phyloP scores from a whole-genome alignment of 2,329 filamentous ascomycete genomes.

The Aspergillus sp. region DNA sequence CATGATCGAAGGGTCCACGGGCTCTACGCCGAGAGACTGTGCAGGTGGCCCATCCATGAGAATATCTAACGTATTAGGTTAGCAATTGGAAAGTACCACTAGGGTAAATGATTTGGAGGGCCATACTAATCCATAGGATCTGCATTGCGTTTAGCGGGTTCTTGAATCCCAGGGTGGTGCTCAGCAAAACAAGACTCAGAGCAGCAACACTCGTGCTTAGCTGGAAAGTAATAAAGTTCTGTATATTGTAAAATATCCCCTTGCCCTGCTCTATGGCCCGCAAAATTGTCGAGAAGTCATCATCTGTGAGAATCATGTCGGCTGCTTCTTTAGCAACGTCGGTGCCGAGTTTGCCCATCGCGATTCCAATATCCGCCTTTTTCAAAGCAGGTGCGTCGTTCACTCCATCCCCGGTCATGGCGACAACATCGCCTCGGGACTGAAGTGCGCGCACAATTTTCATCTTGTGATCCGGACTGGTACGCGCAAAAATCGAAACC shows the following conservation, averaged over 20 bases:
- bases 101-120: background rate
- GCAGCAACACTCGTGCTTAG: constrained; percentile 95
- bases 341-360: constrained; percentile 92
- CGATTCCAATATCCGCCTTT: constrained; percentile 95
- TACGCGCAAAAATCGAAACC: constrained; percentile 93
- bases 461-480: constrained; percentile 95
- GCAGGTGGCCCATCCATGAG: constrained; percentile 99
- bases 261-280: constrained; percentile 98
- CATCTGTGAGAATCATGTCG: constrained; percentile 84
- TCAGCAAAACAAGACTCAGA: constrained; percentile 84
- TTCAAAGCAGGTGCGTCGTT: constrained; percentile 97
- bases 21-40: constrained; percentile 93
- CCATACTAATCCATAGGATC: constrained; percentile 97
- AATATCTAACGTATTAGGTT: constrained; percentile 65
- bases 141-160: constrained; percentile 99
- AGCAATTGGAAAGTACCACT: constrained; percentile 16
- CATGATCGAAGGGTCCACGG: constrained; percentile 93
- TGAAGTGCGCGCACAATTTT: constrained; percentile 94
- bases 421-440: constrained; percentile 89
- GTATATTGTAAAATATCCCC: constrained; percentile 99
- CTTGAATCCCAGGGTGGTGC: constrained; percentile 88
- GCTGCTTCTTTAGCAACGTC: constrained; percentile 95
- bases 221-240: constrained; percentile 98
- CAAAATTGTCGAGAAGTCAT: constrained; percentile 88
- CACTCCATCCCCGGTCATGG: constrained; percentile 98